phyloP scores from a whole-genome alignment of 2,329 filamentous ascomycete genomes.

The Ceratocystiopsis sp. region DNA sequence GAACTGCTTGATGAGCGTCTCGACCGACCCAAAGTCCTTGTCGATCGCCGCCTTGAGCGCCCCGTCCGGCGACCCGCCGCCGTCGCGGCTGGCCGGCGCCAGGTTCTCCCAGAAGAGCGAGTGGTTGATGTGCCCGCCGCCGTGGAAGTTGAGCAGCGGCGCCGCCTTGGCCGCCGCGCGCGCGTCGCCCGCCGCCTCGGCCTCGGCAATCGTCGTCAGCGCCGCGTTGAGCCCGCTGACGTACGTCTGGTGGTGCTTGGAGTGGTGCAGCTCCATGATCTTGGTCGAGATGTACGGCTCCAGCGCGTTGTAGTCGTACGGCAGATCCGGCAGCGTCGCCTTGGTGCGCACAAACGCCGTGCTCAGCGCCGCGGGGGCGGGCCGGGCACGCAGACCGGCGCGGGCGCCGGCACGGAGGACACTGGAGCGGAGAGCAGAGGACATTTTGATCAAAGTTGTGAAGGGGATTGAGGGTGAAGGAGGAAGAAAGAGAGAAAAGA shows the following conservation, averaged over 20 bases:
- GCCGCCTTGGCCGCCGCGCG: conserved; percentile 32
- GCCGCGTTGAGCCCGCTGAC: conserved; percentile 58
- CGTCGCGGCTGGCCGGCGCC: conserved; percentile 44
- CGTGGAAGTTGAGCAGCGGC: conserved; percentile 62
- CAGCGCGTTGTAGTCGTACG: conserved; percentile 84
- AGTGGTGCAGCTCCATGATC: conserved; percentile 70
- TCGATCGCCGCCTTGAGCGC: conserved; percentile 49
- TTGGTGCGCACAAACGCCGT: conserved; percentile 71
- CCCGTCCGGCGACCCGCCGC: conserved; percentile 42
- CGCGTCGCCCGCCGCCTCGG: conserved; percentile 44
- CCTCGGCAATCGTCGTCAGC: conserved; percentile 41
- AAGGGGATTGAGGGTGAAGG: not conserved
- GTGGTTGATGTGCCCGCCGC: conserved; percentile 87
- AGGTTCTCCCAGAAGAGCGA: conserved; percentile 84
- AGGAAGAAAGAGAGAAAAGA: not conserved
- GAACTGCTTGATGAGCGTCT: conserved; percentile 48
- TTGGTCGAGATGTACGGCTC: conserved; percentile 64
- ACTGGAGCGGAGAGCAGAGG: conserved; percentile 27
- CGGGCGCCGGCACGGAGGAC: conserved; percentile 43
- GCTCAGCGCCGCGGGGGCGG: conserved; percentile 49
- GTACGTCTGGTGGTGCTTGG: conserved; percentile 66
- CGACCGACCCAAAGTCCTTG: conserved; percentile 49
- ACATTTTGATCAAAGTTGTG: not conserved
- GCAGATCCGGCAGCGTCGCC: conserved; percentile 83
- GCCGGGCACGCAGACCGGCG: conserved; percentile 25